phyloP scores from a whole-genome alignment of 2,329 filamentous ascomycete species.

The Neopestalotiopsis clavispora region DNA sequence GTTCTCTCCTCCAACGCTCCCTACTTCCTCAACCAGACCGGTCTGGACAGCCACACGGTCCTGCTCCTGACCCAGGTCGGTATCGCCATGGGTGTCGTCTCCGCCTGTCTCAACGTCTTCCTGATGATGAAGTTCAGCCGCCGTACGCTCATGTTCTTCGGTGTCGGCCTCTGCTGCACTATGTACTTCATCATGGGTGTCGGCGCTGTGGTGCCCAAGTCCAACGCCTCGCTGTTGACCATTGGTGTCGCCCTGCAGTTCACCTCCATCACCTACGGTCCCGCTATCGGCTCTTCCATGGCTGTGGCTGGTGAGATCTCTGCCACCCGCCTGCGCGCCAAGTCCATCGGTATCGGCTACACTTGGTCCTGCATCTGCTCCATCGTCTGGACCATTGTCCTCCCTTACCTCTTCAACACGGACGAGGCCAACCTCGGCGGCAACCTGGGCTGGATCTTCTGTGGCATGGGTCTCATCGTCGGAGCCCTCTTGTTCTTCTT shows the following conservation, averaged over 20 bases:
- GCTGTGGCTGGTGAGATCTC: constrained; percentile 16
- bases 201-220: constrained; percentile 22
- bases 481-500: constrained; percentile 34
- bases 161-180: constrained; percentile 22
- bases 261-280: constrained; percentile 27
- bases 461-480: constrained; percentile 10
- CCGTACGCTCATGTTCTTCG: constrained; percentile 27
- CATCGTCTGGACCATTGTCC: constrained; percentile 15
- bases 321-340: constrained; percentile 12
- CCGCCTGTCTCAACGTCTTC: constrained; percentile 26
- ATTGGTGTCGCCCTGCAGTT: constrained; percentile 27
- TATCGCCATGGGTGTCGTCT: constrained; percentile 25
- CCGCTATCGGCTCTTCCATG: constrained; percentile 25
- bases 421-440: constrained; percentile 17
- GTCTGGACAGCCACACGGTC: constrained; percentile 23
- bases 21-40: constrained; percentile 31
- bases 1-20: constrained; percentile 28
- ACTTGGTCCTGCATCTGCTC: neutral
- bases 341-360: constrained; percentile 13
- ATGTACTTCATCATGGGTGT: constrained; percentile 30
- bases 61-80: constrained; percentile 28
- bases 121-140: constrained; percentile 27
- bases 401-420: constrained; percentile 19
- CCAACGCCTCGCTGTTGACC: constrained; percentile 21
- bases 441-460: constrained; percentile 17